These are phyloP conservation scores for Diddensiella santjacobensis DNA, from an alignment of 805 yeast genomes.

Conservation along the genomic window DNA sequence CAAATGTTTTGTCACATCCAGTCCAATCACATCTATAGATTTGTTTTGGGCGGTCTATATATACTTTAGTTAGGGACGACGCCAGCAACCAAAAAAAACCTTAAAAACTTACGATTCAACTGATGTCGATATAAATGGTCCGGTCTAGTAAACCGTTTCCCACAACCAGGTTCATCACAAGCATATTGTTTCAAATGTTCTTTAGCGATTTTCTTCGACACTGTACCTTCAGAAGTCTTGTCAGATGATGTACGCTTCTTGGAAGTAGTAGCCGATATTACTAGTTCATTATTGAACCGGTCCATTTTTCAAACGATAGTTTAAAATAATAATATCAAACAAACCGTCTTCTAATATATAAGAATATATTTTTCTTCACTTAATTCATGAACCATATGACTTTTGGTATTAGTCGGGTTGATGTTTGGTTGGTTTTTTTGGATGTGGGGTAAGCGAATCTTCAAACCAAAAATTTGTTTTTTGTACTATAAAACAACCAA, in stretches of 20 bases:
- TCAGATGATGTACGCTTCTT: not conserved
- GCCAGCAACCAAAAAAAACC: no score
- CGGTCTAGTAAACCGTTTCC: slow-evolving; percentile 27
- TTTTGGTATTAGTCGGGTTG: no score
- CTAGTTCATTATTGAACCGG: not conserved
- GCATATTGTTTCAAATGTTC: slow-evolving; percentile 28
- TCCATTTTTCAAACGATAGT: no score
- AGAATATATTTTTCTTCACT: no score
- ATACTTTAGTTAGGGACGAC: not conserved
- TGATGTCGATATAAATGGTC: slow-evolving; percentile 31
- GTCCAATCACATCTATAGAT: slow-evolving; percentile 33
- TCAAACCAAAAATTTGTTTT: no score
- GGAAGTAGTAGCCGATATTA: not conserved
- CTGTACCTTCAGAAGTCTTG: not conserved
- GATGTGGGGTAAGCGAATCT: no score
- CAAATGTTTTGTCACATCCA: slow-evolving; percentile 34
- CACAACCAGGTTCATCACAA: slow-evolving; percentile 30
- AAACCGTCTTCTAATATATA: no score
- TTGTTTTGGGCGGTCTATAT: slow-evolving; percentile 30
- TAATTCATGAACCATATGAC: no score
- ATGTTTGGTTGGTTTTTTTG: no score
- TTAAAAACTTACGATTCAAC: slow-evolving; percentile 24
- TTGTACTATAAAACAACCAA: no score
- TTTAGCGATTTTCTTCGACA: slow-evolving; percentile 10
- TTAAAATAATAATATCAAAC: no score